Base-by-base conservation (phyloP, 2,329 filamentous ascomycete species). In the Clarireedia monteithiana region DNA sequence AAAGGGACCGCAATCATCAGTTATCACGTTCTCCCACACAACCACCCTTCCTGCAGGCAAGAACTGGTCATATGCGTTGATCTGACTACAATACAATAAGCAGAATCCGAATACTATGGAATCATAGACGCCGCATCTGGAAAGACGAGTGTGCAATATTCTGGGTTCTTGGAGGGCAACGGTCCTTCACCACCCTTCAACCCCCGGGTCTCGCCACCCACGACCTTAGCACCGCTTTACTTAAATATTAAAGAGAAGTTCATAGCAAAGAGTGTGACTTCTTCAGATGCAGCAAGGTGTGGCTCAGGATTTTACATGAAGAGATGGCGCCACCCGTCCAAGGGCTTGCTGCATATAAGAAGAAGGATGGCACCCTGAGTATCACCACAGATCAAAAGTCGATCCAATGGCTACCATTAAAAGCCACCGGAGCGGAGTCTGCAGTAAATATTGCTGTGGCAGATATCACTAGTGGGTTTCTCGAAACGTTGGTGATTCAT, bases 291-390 rank as follows among this genome's bases (percentile, higher is more conserved):
- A 14, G 36, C 27, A 42, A 26, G 44, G 34, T 38, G 52, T 26
- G 30, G 7, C 48, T 36, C 34, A 47, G 34, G 46, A 20, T 17
- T 50, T 52, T 51, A 39, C 48, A 46, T 56, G 34, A 45, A 36
- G 40, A 47, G n/a, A 56, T 56, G 53, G 60, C 61, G 7, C 50
- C 58, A 15, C 44, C 56, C 46, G 55, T 66, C 39, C 65, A 62
- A 54, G 89, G 85, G 58, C 82, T 80, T 60, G 85, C 87, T 52
- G 77, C 85, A 57, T 97, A 94, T 79, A 97, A 96, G 75, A 99
- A 97, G 77, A 94, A 95, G 73, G 89, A 97, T 76, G 94, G 94
- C 69, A 82, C 82, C 59, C 75, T 99, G 66, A 82, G 83, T 26
- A 77, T 97, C 64, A 84, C 88, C 15, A 75, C 80, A 56, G 89